Percentiles rank a stretch among this genome's conserved stretches.
Conservation (phyloP, 345 rosid species). For the Clarkia xantiana region DNA sequence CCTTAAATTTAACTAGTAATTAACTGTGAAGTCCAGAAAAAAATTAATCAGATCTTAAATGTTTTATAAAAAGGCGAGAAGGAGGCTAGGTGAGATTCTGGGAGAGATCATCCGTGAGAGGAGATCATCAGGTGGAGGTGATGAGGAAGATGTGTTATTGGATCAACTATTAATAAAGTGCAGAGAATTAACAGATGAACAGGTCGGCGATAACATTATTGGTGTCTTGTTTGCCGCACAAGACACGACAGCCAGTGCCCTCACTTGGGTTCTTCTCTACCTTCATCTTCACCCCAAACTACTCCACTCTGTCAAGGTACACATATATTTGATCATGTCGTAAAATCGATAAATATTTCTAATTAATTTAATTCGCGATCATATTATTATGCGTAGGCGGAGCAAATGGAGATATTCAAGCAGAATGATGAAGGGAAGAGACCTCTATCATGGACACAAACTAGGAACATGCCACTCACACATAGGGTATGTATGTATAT, state of each 20-base stretch:
- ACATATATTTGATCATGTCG: no score
- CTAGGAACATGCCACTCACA: conserved; percentile 65
- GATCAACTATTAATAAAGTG: conserved; percentile 42
- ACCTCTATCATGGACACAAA: conserved; percentile 63
- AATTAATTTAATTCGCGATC: no score
- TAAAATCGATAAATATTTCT: no score
- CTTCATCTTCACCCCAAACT: conserved; percentile 45
- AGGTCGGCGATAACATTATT: conserved; percentile 62
- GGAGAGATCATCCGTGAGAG: conserved; percentile 44
- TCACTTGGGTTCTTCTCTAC: conserved; percentile 80
- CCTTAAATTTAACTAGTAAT: no score
- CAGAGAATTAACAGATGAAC: conserved; percentile 34
- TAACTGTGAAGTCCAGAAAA: no score
- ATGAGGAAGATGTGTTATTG: conserved; percentile 28
- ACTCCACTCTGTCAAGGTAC: conserved; percentile 62
- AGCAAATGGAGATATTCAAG: conserved; percentile 40
- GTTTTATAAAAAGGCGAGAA: conserved; percentile 62
- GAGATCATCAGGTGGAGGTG: conserved; percentile 19
- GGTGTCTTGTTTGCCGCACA: conserved; percentile 88
- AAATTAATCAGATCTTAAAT: no score
- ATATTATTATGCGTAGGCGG: conserved; percentile 33
- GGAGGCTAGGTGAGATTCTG: conserved; percentile 32
- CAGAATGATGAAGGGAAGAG: conserved; percentile 30
- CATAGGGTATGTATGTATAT: conserved; percentile 49
- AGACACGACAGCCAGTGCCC: conserved; percentile 78